phyloP scores from a whole-genome alignment of 1,139 yeast species.

The Sporopachydermia cereana region DNA sequence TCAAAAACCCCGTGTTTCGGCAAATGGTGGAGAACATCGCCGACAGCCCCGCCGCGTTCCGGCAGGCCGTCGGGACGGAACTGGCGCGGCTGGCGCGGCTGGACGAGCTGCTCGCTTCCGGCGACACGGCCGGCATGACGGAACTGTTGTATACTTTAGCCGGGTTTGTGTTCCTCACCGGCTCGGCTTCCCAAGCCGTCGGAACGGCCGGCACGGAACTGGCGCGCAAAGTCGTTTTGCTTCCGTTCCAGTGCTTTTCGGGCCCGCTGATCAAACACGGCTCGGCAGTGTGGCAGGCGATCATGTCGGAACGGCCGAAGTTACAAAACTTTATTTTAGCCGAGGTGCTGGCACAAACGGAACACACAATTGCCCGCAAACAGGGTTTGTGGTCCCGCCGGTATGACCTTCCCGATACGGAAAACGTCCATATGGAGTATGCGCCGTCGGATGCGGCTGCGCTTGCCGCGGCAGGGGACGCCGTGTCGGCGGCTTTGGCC shows the following conservation, averaged over 20 bases:
- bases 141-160: background rate
- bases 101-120: background rate
- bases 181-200: background rate
- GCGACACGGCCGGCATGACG: background rate
- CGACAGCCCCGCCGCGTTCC: background rate
- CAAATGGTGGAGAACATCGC: slow-evolving; percentile 6
- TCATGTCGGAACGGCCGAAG: slow-evolving; percentile 56
- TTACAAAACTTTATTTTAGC: slow-evolving; percentile 51
- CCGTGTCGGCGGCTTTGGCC: slow-evolving; percentile 42
- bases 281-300: slow-evolving; percentile 68
- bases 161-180: background rate
- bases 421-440: slow-evolving; percentile 73
- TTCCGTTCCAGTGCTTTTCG: slow-evolving; percentile 62
- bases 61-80: slow-evolving; percentile 21
- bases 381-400: slow-evolving; percentile 58
- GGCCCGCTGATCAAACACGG: slow-evolving; percentile 54
- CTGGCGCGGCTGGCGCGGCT: slow-evolving; percentile 24
- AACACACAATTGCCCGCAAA: slow-evolving; percentile 43
- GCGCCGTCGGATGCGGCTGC: slow-evolving; percentile 65
- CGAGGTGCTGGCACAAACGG: slow-evolving; percentile 63
- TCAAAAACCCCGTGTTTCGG: slow-evolving; percentile 5
- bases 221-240: slow-evolving; percentile 45
- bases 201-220: slow-evolving; percentile 23
- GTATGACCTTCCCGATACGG: slow-evolving; percentile 51
- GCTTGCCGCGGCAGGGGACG: slow-evolving; percentile 40